Percentiles rank a stretch among this genome's conserved stretches.
Evolutionary conservation across 352 stramenopile species (phyloP).

Genomic region (Globisporangium ultimum): DNA sequence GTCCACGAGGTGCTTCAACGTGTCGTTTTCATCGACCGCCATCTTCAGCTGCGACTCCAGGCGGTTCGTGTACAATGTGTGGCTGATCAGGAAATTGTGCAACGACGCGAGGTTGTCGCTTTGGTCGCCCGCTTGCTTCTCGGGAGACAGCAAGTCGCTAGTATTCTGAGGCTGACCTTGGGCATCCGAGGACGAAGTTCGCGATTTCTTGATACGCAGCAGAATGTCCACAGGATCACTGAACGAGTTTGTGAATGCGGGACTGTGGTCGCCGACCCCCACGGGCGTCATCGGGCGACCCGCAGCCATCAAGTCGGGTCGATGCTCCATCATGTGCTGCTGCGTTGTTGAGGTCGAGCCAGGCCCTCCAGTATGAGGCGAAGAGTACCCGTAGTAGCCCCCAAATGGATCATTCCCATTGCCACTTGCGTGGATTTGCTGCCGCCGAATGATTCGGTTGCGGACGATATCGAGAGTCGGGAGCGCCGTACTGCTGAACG

Average conservation of each 20-base stretch:
- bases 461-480: conserved; percentile 65
- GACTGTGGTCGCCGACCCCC: conserved; percentile 11
- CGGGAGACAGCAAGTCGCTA: conserved; percentile 22
- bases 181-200: conserved; percentile 17
- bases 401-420: conserved; percentile 21
- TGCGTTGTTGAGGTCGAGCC: conserved; percentile 2
- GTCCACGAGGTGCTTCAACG: conserved; percentile 44
- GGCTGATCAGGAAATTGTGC: conserved; percentile 66
- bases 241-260: conserved; percentile 54
- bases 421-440: conserved; percentile 17
- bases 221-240: conserved; percentile 76
- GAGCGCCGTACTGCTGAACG: conserved; percentile 30
- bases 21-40: conserved; percentile 59
- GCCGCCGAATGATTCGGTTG: conserved; percentile 55
- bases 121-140: conserved; percentile 35
- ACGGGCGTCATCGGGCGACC: conserved; percentile 17
- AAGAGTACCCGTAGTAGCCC: conserved; percentile 20
- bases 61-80: conserved; percentile 74
- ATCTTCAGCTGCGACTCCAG: conserved; percentile 71
- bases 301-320: conserved; percentile 20
- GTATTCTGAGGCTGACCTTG: conserved; percentile 16
- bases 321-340: conserved; percentile 18
- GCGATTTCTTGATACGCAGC: conserved; percentile 75
- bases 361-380: conserved; percentile 14
- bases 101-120: conserved; percentile 52